Percentiles rank a stretch among this genome's conserved stretches.
These are phyloP conservation scores for Mycosarcoma mackinlayi DNA, from an alignment of 1,284 basidiomycete genomes.

Conservation along the genomic window DNA sequence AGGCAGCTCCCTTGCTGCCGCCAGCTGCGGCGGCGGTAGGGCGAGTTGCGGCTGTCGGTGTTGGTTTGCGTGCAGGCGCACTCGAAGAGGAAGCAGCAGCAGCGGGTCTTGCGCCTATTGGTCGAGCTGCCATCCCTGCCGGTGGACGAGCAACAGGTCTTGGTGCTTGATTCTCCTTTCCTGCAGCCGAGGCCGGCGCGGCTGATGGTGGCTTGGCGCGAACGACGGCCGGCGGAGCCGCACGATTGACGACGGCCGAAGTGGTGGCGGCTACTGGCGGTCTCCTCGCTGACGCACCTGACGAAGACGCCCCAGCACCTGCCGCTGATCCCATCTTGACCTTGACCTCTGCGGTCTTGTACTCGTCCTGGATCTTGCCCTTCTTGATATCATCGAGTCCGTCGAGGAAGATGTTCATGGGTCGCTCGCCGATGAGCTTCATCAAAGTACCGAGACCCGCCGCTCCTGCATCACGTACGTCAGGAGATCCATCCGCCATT, in stretches of 20 bases:
- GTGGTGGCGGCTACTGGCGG: constrained; percentile 21
- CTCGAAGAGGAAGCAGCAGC: constrained; percentile 15
- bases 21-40: constrained; percentile 69
- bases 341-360: constrained; percentile 71
- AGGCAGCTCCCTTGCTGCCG: constrained; percentile 73
- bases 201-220: constrained; percentile 30
- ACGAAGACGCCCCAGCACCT: constrained; percentile 19
- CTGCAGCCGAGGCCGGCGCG: constrained; percentile 16
- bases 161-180: constrained; percentile 44
- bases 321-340: constrained; percentile 52
- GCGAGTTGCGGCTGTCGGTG: constrained; percentile 70
- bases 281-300: constrained; percentile 24
- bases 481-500: constrained; percentile 88
- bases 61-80: constrained; percentile 70
- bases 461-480: constrained; percentile 89
- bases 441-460: constrained; percentile 88
- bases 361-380: constrained; percentile 90
- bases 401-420: constrained; percentile 88
- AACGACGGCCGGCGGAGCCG: constrained; percentile 24
- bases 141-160: constrained; percentile 33
- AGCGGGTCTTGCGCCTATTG: constrained; percentile 21
- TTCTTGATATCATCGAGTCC: constrained; percentile 88
- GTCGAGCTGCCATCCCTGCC: constrained; percentile 19
- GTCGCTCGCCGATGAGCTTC: constrained; percentile 96
- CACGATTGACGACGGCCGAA: constrained; percentile 29